Percentiles rank a stretch among this genome's conserved stretches.
phyloP scores from a whole-genome alignment of 2,329 filamentous ascomycete species.

The Penicillium brasilianum region DNA sequence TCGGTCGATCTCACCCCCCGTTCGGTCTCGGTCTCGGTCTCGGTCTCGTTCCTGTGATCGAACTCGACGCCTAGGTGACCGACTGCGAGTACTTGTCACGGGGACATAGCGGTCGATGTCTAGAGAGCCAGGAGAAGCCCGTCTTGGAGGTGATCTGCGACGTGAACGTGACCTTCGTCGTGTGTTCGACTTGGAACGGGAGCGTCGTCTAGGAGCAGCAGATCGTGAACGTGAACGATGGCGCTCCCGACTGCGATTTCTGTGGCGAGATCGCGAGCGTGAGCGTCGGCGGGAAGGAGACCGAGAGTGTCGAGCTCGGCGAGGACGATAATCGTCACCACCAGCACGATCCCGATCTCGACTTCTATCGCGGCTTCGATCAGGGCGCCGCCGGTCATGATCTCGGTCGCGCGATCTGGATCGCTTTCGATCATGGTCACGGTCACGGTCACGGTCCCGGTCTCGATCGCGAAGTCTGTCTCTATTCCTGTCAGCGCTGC shows the following conservation, averaged over 20 bases:
- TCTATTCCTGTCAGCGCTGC: constrained; percentile 24
- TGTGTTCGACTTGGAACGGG: constrained; percentile 27
- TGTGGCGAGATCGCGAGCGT: constrained; percentile 22
- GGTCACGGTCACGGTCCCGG: constrained; percentile 29
- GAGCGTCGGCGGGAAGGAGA: constrained; percentile 31
- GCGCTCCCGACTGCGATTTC: constrained; percentile 22
- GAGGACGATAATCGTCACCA: constrained; percentile 34
- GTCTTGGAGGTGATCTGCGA: constrained; percentile 35
- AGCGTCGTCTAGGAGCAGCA: constrained; percentile 28
- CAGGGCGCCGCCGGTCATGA: constrained; percentile 25
- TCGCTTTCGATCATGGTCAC: constrained; percentile 23
- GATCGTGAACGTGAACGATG: constrained; percentile 26
- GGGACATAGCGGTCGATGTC: constrained; percentile 54
- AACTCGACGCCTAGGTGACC: constrained; percentile 47
- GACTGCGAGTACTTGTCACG: constrained; percentile 46
- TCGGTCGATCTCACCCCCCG: constrained; percentile 47
- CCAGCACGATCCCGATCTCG: constrained; percentile 29
- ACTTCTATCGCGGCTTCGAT: constrained; percentile 31
- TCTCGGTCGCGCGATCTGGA: constrained; percentile 31
- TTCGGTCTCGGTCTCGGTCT: constrained; percentile 23
- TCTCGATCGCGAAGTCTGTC: constrained; percentile 30
- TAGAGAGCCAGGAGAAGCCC: constrained; percentile 39
- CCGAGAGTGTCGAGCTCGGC: constrained; percentile 33
- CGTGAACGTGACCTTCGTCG: constrained; percentile 41
- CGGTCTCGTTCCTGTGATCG: constrained; percentile 45